phyloP scores from a whole-genome alignment of 2,329 filamentous ascomycete genomes.

The Pseudocercospora cruenta region DNA sequence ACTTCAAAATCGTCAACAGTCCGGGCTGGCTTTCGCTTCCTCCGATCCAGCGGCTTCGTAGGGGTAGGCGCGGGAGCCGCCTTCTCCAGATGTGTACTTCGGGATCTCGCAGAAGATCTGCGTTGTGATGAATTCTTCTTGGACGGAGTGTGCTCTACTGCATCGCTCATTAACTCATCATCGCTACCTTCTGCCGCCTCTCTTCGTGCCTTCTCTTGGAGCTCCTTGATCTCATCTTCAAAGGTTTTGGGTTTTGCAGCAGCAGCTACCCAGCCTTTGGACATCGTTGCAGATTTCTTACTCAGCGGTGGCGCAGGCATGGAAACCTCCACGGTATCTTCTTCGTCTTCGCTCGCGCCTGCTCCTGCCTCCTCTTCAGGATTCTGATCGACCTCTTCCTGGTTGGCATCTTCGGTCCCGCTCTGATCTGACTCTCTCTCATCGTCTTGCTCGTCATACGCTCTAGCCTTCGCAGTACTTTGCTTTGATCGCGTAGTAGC shows the following conservation, averaged over 20 bases:
- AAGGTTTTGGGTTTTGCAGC: slow-evolving; percentile 34
- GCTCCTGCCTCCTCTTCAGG: background rate
- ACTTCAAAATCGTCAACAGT: slow-evolving; percentile 11
- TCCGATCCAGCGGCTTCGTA: slow-evolving; percentile 16
- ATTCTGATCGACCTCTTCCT: background rate
- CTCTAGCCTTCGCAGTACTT: background rate
- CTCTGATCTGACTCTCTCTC: background rate
- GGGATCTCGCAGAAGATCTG: background rate
- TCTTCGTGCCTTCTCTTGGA: slow-evolving; percentile 32
- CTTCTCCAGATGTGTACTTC: background rate
- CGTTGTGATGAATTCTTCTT: slow-evolving; percentile 1
- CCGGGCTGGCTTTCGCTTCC: slow-evolving; percentile 18
- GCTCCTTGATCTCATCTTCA: slow-evolving; percentile 39
- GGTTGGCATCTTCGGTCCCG: background rate
- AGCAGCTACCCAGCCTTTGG: slow-evolving; percentile 15
- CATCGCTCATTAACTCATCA: slow-evolving; percentile 22
- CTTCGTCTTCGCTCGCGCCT: background rate
- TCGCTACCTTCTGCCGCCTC: slow-evolving; percentile 28
- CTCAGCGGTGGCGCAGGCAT: background rate
- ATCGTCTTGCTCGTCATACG: background rate
- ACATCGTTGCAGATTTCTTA: background rate
- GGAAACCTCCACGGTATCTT: background rate
- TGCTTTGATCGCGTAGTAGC: background rate
- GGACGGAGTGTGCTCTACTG: slow-evolving; percentile 1
- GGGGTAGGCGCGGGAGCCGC: background rate